Conservation (phyloP, 1,284 basidiomycete genomes). For the Apiotrichum laibachii region DNA sequence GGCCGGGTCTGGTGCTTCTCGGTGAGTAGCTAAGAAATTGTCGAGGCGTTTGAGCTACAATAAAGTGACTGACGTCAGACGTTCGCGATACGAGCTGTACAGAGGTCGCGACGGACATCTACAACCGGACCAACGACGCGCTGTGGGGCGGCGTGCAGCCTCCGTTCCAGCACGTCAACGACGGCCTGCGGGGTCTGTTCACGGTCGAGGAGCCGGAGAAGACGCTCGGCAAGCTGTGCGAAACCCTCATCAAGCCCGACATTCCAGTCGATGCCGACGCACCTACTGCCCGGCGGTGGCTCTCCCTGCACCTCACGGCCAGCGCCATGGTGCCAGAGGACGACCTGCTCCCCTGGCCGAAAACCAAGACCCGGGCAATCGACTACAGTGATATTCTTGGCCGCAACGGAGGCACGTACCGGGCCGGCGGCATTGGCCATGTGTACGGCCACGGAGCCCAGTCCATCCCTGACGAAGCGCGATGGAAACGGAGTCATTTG, state of each 20-base stretch:
- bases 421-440: conserved; percentile 8
- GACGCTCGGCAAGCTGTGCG: conserved; percentile 27
- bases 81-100: conserved; percentile 42
- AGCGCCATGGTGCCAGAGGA: conserved; percentile 1
- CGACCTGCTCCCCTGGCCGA: conserved; percentile 11
- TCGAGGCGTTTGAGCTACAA: background rate
- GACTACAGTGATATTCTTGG: background rate
- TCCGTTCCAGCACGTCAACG: conserved; percentile 35
- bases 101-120: conserved; percentile 22
- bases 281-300: background rate
- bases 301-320: conserved; percentile 23
- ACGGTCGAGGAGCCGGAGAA: conserved; percentile 15
- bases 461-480: conserved; percentile 13
- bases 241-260: conserved; percentile 28
- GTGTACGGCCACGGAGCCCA: background rate
- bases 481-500: background rate
- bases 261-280: background rate
- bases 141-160: conserved; percentile 29
- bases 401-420: conserved; percentile 21
- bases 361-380: background rate
- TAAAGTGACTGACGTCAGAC: conserved; percentile 24
- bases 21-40: conserved; percentile 23
- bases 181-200: conserved; percentile 34
- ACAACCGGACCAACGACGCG: conserved; percentile 27
- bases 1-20: conserved; percentile 39